Base-by-base conservation (phyloP, 179 eudicot genomes). In the Spinacia oleracea region DNA sequence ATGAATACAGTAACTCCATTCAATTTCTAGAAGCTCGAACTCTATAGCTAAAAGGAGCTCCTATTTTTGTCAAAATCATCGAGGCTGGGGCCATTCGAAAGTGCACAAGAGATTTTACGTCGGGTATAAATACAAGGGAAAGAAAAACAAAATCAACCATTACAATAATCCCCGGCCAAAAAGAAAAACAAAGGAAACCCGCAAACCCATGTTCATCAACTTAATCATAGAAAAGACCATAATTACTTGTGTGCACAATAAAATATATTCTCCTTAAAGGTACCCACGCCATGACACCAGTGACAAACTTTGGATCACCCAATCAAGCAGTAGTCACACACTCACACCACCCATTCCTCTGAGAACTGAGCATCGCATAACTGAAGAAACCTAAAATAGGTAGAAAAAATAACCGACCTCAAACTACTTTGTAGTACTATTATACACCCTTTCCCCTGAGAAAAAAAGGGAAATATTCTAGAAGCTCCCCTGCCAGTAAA, bases 161-260 rank as follows among this genome's bases (percentile, higher is more conserved):
- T n/a, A 4, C 29, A 35, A n/a, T 21, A 53, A 18, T 67, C 46
- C 40, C 40, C 34, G 5, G 65, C 77, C 38, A 50, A 18, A 62
- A 6, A 29, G 14, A 62, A 27, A 40, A 51, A 11, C 5, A 53
- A 53, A 31, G 50, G 9, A 14, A 21, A 27, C 5, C 5, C 0
- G 31, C 32, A 74, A 31, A 25, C 77, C n/a, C 77, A 38, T 25
- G 48, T 45, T 45, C 45, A 70, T 5, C 51, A 27, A 35, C 74
- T 16, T 48, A 46, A 4, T 27, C 5, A 42, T 6, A 9, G 50
- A 23, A n/a, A 2, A 42, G 42, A 70, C 73, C 34, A 48, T 46
- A 16, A 25, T 27, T 46, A 46, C 15, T 20, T 48, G 35, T 27
- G 38, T 32, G 40, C 27, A 71, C 60, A 4, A 16, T n/a, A n/a